Percentiles rank a stretch among this genome's conserved stretches.
Evolutionary conservation across 441 rosid species (phyloP).

Genomic region (Omphalea diandra): DNA sequence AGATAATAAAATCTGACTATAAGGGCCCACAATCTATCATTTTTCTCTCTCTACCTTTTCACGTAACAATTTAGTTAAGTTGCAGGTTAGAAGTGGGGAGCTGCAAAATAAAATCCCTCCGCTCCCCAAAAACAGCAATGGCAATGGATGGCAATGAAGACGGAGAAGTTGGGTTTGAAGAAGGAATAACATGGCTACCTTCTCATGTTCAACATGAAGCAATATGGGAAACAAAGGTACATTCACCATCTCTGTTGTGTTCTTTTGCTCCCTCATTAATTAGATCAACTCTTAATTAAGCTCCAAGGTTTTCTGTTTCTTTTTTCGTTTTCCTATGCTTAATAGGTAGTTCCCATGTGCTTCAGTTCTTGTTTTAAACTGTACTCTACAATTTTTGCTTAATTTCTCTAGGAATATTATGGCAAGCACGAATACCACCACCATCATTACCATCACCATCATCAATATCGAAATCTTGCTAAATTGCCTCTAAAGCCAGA

Average conservation of each 20-base stretch:
- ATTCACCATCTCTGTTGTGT: neutral
- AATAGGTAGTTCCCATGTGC: neutral
- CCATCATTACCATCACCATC: constrained; percentile 11
- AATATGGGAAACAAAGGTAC: constrained; percentile 41
- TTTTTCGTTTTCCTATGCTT: too few species aligned
- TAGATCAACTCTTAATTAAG: too few species aligned
- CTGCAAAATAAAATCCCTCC: constrained; percentile 31
- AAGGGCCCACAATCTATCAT: constrained; percentile 8
- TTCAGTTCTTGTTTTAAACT: neutral
- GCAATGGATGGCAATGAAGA: constrained; percentile 32
- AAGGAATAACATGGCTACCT: constrained; percentile 52
- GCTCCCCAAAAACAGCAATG: constrained; percentile 10
- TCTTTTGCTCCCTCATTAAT: too few species aligned
- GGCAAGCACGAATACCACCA: constrained; percentile 15
- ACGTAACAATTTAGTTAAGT: constrained; percentile 51
- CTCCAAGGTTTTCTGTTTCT: too few species aligned
- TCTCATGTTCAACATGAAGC: constrained; percentile 51
- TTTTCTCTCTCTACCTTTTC: constrained; percentile 5
- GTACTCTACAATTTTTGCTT: neutral
- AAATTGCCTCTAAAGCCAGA: constrained; percentile 27
- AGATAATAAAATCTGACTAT: neutral
- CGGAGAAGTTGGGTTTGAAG: constrained; percentile 45
- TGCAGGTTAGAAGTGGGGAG: constrained; percentile 85
- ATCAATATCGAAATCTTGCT: constrained; percentile 14
- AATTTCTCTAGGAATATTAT: constrained; percentile 23